Conservation (phyloP, 2,329 filamentous ascomycete species). For the Colletotrichum falcatum region DNA sequence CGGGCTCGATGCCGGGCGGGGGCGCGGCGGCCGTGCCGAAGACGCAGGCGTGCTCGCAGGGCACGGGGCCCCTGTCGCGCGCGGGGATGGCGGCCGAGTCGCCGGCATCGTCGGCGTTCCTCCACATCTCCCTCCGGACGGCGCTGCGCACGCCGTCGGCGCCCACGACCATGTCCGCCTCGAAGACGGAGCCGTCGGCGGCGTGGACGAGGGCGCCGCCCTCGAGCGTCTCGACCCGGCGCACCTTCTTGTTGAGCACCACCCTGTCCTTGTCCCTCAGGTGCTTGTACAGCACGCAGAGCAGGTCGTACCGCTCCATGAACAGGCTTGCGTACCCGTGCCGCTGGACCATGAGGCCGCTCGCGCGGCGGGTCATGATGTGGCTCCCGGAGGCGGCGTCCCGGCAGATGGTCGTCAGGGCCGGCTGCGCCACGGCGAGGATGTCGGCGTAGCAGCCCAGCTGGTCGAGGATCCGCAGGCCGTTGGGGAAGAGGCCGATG, state of each 20-base stretch:
- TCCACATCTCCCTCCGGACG: slow-evolving; percentile 49
- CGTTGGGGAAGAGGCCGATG: slow-evolving; percentile 59
- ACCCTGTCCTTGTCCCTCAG: slow-evolving; percentile 47
- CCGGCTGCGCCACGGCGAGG: slow-evolving; percentile 8
- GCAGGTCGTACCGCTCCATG: slow-evolving; percentile 51
- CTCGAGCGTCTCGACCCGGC: slow-evolving; percentile 24
- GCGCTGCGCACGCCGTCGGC: slow-evolving; percentile 57
- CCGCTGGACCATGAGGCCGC: slow-evolving; percentile 26
- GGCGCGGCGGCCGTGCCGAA: slow-evolving; percentile 32
- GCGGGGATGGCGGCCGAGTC: slow-evolving; percentile 31
- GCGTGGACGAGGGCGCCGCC: slow-evolving; percentile 47
- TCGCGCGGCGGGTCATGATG: slow-evolving; percentile 24
- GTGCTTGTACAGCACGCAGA: slow-evolving; percentile 51
- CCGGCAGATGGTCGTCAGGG: slow-evolving; percentile 12
- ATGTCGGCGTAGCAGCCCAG: slow-evolving; percentile 52
- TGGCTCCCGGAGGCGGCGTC: slow-evolving; percentile 24
- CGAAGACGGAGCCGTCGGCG: slow-evolving; percentile 46
- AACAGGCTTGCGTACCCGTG: slow-evolving; percentile 50
- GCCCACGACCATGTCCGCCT: slow-evolving; percentile 53
- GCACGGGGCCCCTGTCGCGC: slow-evolving; percentile 16
- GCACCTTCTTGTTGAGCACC: slow-evolving; percentile 40
- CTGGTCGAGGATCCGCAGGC: slow-evolving; percentile 62
- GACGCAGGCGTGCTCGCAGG: slow-evolving; percentile 37
- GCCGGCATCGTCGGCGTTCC: slow-evolving; percentile 28
- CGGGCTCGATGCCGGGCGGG: slow-evolving; percentile 9